A percentile compares a stretch with the other conserved stretches of the same genome.
Evolutionary conservation across 1,284 basidiomycete species (phyloP).

Genomic region (Cryptococcus sp.): DNA sequence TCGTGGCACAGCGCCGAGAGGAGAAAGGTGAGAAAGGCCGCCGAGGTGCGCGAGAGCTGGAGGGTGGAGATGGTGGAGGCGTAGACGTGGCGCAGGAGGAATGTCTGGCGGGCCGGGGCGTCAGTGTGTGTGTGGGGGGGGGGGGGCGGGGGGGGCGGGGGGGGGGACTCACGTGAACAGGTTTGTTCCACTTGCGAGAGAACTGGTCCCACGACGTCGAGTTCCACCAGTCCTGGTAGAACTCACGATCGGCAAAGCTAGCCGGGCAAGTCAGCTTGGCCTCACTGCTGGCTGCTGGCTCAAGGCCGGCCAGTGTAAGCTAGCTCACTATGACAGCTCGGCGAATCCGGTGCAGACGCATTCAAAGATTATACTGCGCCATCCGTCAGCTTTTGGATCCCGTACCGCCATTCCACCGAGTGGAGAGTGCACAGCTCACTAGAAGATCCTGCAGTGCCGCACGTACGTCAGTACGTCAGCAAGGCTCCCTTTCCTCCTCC

Average conservation of each 20-base stretch:
- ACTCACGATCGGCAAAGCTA: constrained; percentile 91
- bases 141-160: too few relatives aligned
- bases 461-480: constrained; percentile 2
- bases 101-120: constrained; percentile 60
- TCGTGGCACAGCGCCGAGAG: constrained; percentile 86
- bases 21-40: constrained; percentile 89
- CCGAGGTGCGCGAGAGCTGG: constrained; percentile 67
- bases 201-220: constrained; percentile 95
- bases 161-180: constrained; percentile 46
- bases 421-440: too few relatives aligned
- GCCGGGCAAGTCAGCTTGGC: constrained; percentile 4
- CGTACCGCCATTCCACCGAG: too few relatives aligned
- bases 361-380: constrained; percentile 55
- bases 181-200: constrained; percentile 91
- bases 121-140: neutral
- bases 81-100: constrained; percentile 92
- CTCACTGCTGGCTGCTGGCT: too few relatives aligned
- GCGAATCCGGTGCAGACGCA: constrained; percentile 96
- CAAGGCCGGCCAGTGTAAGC: neutral
- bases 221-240: constrained; percentile 99
- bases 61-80: constrained; percentile 77
- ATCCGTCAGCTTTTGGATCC: neutral
- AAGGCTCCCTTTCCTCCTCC: neutral
- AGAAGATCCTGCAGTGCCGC: constrained; percentile 40
- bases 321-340: constrained; percentile 74